A percentile compares a stretch with the other conserved stretches of the same genome.
Evolutionary conservation across 2,329 filamentous ascomycete genomes (phyloP).

Genomic region (Sarocladiaceae sp.): DNA sequence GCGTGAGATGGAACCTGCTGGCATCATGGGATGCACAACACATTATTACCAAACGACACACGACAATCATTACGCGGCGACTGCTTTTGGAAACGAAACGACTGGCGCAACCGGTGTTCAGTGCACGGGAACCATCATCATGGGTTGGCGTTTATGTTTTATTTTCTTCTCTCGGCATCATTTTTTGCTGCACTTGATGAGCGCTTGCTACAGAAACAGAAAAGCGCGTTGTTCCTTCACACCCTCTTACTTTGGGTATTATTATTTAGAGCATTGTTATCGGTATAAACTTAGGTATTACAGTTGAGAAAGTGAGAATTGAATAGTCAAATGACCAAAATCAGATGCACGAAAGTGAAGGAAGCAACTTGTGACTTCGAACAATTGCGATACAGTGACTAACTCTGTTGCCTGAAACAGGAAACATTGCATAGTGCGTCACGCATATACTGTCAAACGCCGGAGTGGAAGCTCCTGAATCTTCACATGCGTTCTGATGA

Average conservation of each 20-base stretch:
- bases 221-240: neutral
- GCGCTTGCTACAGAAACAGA: neutral
- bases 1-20: no score
- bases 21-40: no score
- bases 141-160: neutral
- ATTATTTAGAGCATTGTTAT: neutral
- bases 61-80: no score
- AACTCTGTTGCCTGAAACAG: no score
- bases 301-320: no score
- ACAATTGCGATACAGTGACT: no score
- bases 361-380: no score
- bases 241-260: neutral
- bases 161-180: neutral
- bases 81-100: no score
- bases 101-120: neutral
- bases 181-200: neutral
- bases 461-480: conserved; percentile 4
- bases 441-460: neutral
- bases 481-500: neutral
- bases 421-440: no score
- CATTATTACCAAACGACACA: no score
- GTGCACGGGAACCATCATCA: neutral
- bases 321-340: no score
- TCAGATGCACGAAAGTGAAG: no score
- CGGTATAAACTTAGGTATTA: neutral